Conservation (phyloP, 257 asterid genomes). For the Agastache rugosa region DNA sequence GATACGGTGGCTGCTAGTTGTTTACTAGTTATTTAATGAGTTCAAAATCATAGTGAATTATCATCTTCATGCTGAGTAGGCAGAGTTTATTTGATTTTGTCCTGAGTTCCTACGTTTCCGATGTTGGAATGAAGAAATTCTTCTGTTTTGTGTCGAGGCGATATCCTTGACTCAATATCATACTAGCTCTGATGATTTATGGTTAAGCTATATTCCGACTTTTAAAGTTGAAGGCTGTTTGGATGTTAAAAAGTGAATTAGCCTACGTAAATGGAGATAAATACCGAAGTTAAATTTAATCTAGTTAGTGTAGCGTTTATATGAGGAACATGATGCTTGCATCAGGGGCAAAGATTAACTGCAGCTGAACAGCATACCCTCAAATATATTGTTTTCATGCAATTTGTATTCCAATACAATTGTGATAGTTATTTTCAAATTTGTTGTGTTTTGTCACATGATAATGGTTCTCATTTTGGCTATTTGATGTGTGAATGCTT, state of each 20-base stretch:
- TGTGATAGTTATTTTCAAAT: conserved; percentile 7
- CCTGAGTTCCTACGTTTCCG: neutral
- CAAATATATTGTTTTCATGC: neutral
- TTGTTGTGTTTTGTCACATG: conserved; percentile 14
- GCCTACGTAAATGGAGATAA: neutral
- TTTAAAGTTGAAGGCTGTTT: neutral
- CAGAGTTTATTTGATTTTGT: neutral
- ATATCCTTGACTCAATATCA: neutral
- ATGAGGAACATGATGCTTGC: conserved; percentile 15
- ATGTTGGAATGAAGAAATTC: neutral
- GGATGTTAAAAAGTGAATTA: neutral
- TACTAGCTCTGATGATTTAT: neutral
- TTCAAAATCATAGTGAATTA: neutral
- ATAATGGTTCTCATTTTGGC: conserved; percentile 22
- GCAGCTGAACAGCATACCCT: neutral
- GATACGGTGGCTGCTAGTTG: neutral
- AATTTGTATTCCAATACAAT: neutral
- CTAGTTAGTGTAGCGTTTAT: conserved; percentile 4
- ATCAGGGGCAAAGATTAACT: conserved; percentile 1
- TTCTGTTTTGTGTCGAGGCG: neutral
- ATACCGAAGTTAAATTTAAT: neutral
- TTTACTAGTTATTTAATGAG: neutral
- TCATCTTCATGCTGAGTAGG: neutral
- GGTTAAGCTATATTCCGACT: neutral
- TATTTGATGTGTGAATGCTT: conserved; percentile 33